Conservation (phyloP, 208 protist species). For the Wallacemonas rigidus region DNA sequence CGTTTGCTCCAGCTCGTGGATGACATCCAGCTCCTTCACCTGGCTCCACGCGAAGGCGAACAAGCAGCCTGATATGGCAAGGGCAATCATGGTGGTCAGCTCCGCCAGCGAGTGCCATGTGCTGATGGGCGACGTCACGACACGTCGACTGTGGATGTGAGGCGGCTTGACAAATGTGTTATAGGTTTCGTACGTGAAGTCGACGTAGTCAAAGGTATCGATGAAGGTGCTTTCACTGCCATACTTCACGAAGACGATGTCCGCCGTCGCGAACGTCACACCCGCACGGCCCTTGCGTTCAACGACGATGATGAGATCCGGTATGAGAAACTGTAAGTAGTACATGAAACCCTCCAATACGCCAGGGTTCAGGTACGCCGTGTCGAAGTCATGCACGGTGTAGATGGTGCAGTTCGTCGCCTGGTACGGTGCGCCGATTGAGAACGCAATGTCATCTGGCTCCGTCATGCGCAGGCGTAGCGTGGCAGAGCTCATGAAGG, state of each 20-base stretch:
- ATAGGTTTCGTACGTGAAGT: slow-evolving; percentile 4
- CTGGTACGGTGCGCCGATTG: neutral
- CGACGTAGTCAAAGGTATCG: neutral
- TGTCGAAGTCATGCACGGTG: neutral
- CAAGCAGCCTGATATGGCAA: slow-evolving; percentile 12
- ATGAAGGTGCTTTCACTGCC: neutral
- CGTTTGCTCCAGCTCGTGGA: slow-evolving; percentile 13
- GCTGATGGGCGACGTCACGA: slow-evolving; percentile 14
- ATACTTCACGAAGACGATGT: neutral
- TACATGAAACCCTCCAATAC: neutral
- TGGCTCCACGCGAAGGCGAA: slow-evolving; percentile 16
- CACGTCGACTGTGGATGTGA: neutral
- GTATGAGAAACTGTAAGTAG: neutral
- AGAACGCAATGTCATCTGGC: neutral
- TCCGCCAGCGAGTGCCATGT: slow-evolving; percentile 15
- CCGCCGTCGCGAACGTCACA: neutral
- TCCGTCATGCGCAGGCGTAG: too few relatives aligned
- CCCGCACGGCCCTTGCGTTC: neutral
- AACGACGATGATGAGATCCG: neutral
- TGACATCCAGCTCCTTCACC: slow-evolving; percentile 11
- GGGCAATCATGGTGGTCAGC: slow-evolving; percentile 15
- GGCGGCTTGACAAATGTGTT: slow-evolving; percentile 15
- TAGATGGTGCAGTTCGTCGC: slow-evolving; percentile 5
- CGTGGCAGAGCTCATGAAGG: too few relatives aligned
- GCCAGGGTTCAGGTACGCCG: neutral